Percentiles rank a stretch among this genome's conserved stretches.
These are phyloP conservation scores for Plasmodium coatneyi DNA, from an alignment of 169 alveolate genomes.

Conservation along the genomic window DNA sequence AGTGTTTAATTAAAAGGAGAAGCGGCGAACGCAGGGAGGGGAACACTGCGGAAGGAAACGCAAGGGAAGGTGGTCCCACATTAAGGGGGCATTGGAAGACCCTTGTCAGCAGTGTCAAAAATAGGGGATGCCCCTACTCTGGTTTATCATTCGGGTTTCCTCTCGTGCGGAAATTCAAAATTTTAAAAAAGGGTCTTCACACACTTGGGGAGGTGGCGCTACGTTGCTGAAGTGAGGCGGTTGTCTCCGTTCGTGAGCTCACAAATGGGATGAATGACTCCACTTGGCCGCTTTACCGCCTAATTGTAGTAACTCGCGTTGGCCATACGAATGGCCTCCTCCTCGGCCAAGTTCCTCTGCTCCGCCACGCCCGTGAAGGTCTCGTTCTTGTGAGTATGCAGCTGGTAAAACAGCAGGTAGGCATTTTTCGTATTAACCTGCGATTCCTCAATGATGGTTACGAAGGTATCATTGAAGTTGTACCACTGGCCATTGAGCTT, in stretches of 20 bases:
- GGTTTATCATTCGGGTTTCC: background rate
- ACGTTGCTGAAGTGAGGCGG: background rate
- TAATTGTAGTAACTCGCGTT: constrained; percentile 53
- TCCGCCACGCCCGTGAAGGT: constrained; percentile 48
- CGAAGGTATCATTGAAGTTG: constrained; percentile 76
- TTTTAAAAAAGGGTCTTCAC: background rate
- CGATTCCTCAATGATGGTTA: constrained; percentile 55
- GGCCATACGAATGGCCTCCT: constrained; percentile 51
- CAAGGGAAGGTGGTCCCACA: background rate
- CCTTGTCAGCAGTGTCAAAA: background rate
- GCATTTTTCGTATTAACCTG: constrained; percentile 53
- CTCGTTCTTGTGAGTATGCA: constrained; percentile 36
- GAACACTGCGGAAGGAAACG: background rate
- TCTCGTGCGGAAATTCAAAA: background rate
- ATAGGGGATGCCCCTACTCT: background rate
- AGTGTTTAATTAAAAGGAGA: background rate
- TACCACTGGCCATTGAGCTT: constrained; percentile 83
- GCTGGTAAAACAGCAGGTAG: constrained; percentile 48
- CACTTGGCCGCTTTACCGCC: background rate
- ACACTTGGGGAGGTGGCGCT: background rate
- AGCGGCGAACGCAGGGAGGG: background rate
- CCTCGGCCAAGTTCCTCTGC: constrained; percentile 49
- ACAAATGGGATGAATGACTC: background rate
- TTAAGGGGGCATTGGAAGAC: background rate
- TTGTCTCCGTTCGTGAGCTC: background rate